Conservation (phyloP, 768 basidiomycete genomes). For the Podaxis sp. region DNA sequence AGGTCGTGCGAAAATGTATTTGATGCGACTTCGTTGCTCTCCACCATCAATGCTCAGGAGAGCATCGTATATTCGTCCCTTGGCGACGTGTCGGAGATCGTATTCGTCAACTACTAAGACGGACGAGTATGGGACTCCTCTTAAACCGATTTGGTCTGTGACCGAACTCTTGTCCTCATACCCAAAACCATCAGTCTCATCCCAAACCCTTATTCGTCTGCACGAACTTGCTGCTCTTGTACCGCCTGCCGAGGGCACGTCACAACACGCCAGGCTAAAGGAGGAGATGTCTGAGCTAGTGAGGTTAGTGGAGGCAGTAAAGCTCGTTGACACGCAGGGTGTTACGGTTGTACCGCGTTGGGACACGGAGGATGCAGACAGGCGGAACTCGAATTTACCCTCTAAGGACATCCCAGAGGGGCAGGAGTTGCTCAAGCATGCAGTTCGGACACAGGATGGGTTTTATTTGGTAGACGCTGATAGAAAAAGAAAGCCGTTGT, state of each 20-base stretch:
- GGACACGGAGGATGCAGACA: constrained; percentile 38
- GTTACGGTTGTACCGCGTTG: constrained; percentile 27
- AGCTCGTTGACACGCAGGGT: constrained; percentile 45
- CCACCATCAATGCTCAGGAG: neutral
- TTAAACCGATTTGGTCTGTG: constrained; percentile 76
- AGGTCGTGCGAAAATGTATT: constrained; percentile 5
- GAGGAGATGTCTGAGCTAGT: constrained; percentile 66
- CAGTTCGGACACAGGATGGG: constrained; percentile 44
- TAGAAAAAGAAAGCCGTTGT: constrained; percentile 20
- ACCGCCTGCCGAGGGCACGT: constrained; percentile 57
- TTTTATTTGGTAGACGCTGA: constrained; percentile 65
- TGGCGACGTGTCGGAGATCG: neutral
- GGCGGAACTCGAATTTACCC: neutral
- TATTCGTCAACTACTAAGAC: constrained; percentile 19
- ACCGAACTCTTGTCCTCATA: constrained; percentile 74
- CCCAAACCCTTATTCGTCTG: constrained; percentile 54
- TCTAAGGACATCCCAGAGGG: constrained; percentile 27
- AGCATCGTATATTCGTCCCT: neutral
- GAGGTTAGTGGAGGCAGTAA: constrained; percentile 78
- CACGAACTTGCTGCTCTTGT: constrained; percentile 71
- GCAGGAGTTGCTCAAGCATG: constrained; percentile 43
- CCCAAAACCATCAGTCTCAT: constrained; percentile 57
- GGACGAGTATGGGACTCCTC: constrained; percentile 63
- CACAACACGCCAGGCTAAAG: constrained; percentile 47
- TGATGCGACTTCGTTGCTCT: neutral